Base-by-base conservation (phyloP, 225 moss, liverwort and hornwort genomes). In the Anthoceros angustus region DNA sequence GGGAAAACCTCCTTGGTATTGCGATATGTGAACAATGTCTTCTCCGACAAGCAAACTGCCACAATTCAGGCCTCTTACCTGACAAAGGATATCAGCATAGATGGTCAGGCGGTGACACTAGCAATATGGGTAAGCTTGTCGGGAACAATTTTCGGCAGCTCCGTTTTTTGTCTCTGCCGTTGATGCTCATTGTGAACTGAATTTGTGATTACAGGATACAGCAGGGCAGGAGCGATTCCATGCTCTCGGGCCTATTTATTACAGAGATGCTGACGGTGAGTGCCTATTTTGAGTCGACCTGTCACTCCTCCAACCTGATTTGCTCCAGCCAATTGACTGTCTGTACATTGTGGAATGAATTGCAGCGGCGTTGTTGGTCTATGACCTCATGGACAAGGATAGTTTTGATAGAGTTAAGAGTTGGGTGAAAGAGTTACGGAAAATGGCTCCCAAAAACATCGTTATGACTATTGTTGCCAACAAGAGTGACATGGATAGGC, bases 211-310 rank as follows among this genome's bases (percentile, higher is more conserved):
- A 62, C 79, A 85, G 85, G 95, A 98, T 67, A 98, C 95, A 61
- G 91, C 95, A 8, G 95, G 95, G 2, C 95, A 98, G 76, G 95
- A 98, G 78, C 88, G 95, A 39, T 98, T 98, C 64, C 95, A 98
- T 77, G 95, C 88, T 20, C 78, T 98, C 24, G 95, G 95, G 55
- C 95, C 95, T 10, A 91, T 98, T 39, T 98, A 98, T 71, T 98
- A 98, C 40, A 82, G 95, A 25, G 95, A 98, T 71, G 95, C 95
- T 24, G 91, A 98, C 70, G 85, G 82, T 85, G 39, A 71, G 82
- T 64, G 25, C 32, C 62, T 68, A 32, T 32, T 32, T 32, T 32
- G 32, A 32, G 32, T 32, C 32, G 32, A 32, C 32, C 45, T 46
- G 55, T 23, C 55, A 18, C 55, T 55, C n/a, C 55, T 48, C 14